Conservation (phyloP, 2,329 filamentous ascomycete species). For the Ambrosiella beaveri region DNA sequence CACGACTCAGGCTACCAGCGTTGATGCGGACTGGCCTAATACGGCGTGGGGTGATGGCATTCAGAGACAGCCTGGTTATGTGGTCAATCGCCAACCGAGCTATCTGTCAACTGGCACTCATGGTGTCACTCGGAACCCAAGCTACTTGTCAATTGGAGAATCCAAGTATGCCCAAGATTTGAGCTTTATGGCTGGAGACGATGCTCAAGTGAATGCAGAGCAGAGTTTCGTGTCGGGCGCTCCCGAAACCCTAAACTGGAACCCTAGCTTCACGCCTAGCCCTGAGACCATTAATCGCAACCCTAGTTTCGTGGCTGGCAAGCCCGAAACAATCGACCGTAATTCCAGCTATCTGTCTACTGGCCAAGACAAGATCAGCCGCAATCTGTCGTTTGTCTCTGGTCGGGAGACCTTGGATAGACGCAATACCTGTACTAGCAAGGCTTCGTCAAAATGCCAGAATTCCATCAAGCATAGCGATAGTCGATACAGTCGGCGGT, state of each 20-base stretch:
- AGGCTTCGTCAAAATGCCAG: background rate
- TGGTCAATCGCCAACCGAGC: slow-evolving; percentile 5
- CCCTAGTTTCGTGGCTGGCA: slow-evolving; percentile 1
- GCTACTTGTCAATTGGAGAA: slow-evolving; percentile 5
- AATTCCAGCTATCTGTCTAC: background rate
- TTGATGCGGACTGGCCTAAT: slow-evolving; percentile 31
- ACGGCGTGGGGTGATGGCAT: slow-evolving; percentile 2
- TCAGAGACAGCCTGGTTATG: slow-evolving; percentile 8
- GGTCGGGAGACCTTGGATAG: background rate
- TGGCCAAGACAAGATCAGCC: slow-evolving; percentile 5
- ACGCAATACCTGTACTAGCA: background rate
- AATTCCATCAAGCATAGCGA: slow-evolving; percentile 2
- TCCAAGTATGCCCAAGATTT: background rate
- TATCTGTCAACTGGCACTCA: slow-evolving; percentile 3
- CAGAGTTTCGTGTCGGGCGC: background rate
- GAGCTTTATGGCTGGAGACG: slow-evolving; percentile 1
- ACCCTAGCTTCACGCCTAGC: slow-evolving; percentile 1
- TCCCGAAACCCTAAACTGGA: background rate
- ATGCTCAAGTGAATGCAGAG: background rate
- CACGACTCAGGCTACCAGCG: slow-evolving; percentile 33
- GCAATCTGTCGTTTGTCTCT: slow-evolving; percentile 7
- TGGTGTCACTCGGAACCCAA: slow-evolving; percentile 4
- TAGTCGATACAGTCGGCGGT: slow-evolving; percentile 9
- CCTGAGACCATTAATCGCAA: slow-evolving; percentile 1
- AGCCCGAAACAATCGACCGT: slow-evolving; percentile 3